Conservation (phyloP, 2,329 filamentous ascomycete genomes). For the Zasmidium citrigriseum region DNA sequence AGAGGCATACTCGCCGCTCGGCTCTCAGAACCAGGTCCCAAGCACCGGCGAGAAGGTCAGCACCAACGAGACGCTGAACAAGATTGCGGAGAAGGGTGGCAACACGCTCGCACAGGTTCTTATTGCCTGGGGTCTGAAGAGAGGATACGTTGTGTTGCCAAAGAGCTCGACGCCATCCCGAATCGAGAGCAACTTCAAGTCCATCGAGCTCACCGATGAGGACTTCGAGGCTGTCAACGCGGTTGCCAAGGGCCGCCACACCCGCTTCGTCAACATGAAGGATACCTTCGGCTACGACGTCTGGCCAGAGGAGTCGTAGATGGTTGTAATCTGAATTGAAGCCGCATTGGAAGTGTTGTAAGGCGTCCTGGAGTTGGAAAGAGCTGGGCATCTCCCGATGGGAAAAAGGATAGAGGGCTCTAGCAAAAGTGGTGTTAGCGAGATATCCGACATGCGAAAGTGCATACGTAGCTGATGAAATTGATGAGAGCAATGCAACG, state of each 20-base stretch:
- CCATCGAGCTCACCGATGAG: slow-evolving; percentile 56
- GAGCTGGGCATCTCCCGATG: background rate
- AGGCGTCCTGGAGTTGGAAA: background rate
- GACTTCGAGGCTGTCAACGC: slow-evolving; percentile 62
- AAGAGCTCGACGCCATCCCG: slow-evolving; percentile 69
- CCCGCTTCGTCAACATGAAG: slow-evolving; percentile 80
- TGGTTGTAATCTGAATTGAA: background rate
- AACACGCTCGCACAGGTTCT: slow-evolving; percentile 63
- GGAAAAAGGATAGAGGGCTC: background rate
- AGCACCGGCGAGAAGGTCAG: slow-evolving; percentile 67
- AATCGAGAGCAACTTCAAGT: slow-evolving; percentile 69
- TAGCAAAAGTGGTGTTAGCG: background rate
- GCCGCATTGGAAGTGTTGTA: background rate
- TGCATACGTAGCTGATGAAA: background rate
- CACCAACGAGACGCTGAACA: slow-evolving; percentile 60
- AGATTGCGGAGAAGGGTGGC: slow-evolving; percentile 58
- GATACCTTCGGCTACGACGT: slow-evolving; percentile 75
- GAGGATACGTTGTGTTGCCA: slow-evolving; percentile 68
- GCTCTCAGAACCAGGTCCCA: slow-evolving; percentile 69
- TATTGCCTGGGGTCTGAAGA: slow-evolving; percentile 65
- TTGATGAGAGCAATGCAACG: background rate
- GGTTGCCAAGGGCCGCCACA: slow-evolving; percentile 66
- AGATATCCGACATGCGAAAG: background rate
- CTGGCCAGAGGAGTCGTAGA: slow-evolving; percentile 42
- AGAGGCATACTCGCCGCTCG: slow-evolving; percentile 59